Base-by-base conservation (phyloP, 1,139 yeast species). In the Taphrina betulina region DNA sequence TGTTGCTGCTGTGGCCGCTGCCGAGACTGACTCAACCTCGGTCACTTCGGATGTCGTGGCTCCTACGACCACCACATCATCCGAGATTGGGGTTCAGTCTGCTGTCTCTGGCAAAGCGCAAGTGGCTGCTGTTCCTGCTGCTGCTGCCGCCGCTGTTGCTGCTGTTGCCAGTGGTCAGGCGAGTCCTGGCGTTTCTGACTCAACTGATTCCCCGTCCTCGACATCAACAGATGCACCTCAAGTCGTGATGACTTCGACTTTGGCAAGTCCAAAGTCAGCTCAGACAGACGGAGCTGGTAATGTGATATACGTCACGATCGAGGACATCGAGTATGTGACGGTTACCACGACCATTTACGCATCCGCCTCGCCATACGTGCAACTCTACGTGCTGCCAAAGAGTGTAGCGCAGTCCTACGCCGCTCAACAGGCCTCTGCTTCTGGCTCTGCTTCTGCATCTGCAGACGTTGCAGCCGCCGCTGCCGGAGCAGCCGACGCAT, bases 281-380 rank as follows among this genome's bases (percentile, higher is more conserved):
- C 12, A 19, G n/a, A n/a, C n/a, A n/a, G n/a, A n/a, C 14, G 12
- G 19, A n/a, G 24, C 48, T 5, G 37, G 36, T 3, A 26, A 19
- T 7, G 31, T 40, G 5, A 34, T 35, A n/a, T 24, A 48, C 22
- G 22, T 19, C 10, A 44, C n/a, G 3, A 44, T 31, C 7, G 53
- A 36, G 33, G 44, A 34, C 41, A 50, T 35, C n/a, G 54, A 50
- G 46, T 38, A 29, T 41, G 34, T 24, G 37, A 50, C 54, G 14
- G 23, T 42, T 22, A 50, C 54, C 16, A 12, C 24, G 16, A 38
- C 45, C 10, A 22, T 24, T 7, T 24, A 14, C 14, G 29, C 23
- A n/a, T 22, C 46, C 10, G 19, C 36, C 14, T 26, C 54, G 34
- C 38, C 54, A 12, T 50, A 50, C 37, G 54, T 50, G 12, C 54